Base-by-base conservation (phyloP, 2,329 filamentous ascomycete species). In the Neonectria neomacrospora region DNA sequence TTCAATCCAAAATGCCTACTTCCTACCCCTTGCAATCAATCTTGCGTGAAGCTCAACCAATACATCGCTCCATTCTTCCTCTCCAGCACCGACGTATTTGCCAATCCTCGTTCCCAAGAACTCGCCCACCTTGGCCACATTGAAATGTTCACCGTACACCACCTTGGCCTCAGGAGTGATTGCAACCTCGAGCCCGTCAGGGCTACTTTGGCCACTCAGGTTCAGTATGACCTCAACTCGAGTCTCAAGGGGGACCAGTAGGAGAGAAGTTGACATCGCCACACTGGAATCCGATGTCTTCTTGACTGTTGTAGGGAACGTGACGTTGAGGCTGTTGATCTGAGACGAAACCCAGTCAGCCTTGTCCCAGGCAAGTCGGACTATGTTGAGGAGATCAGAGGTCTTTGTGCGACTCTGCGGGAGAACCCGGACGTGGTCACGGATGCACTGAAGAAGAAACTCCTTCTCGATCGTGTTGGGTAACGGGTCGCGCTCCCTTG, bases 101-200 rank as follows among this genome's bases (percentile, higher is more conserved):
- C 72, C 90, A 79, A 75, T 85, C 83, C 74, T 75, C 37, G 84
- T 84, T 12, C 80, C 76, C 66, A 96, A 74, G 68, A 91, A 94
- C 58, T 93, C 90, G n/a, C 80, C 82, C 81, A 96, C 90, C 77
- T 92, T 94, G 53, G 82, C 86, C 67, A 89, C 87, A 67, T 93
- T 92, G 76, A 94, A 94, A 63, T 86, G 84, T 78, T 95, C 91
- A 0, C 92, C 92, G 74, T 96, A 96, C 2, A 93, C 81, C 1
- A 94, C 87, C 55, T 81, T 83, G 0, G 88, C 91, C 22, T 80
- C 80, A 1, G 85, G 82, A 6, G 78, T 79, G 23, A 91, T 79
- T 14, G 77, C 76, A 37, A 92, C 82, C 1, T 86, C 82, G 11
- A 90, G 78, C 3, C 84, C 82, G n/a, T 81, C 80, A 1, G 79